A percentile compares a stretch with the other conserved stretches of the same genome.
phyloP scores from a whole-genome alignment of 2,329 filamentous ascomycete genomes.

The Phialophora chinensis region DNA sequence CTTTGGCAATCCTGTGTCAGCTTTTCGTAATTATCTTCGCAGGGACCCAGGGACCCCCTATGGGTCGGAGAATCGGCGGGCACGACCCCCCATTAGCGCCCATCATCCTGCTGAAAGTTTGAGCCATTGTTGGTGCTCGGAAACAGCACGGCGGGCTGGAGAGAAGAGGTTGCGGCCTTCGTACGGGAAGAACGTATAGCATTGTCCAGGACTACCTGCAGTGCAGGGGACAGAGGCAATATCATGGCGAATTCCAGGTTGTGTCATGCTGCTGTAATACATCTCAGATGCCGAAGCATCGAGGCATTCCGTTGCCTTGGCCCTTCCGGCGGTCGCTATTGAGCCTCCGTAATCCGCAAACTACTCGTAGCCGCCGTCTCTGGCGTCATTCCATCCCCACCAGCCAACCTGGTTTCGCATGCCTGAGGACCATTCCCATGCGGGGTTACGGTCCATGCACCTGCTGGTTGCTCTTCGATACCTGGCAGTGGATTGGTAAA shows the following conservation, averaged over 20 bases:
- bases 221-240: background rate
- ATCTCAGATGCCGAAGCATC: background rate
- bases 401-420: background rate
- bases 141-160: background rate
- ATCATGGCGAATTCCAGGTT: background rate
- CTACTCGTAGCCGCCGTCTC: slow-evolving; percentile 4
- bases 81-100: background rate
- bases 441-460: background rate
- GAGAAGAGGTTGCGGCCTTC: background rate
- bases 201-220: background rate
- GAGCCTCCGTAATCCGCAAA: background rate
- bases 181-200: background rate
- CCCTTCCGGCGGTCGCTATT: background rate
- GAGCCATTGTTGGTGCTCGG: background rate
- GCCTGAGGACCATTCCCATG: background rate
- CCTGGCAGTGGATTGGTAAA: slow-evolving; percentile 6
- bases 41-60: background rate
- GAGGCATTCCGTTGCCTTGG: background rate
- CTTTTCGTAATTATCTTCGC: slow-evolving; percentile 30
- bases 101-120: slow-evolving; percentile 1
- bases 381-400: slow-evolving; percentile 13
- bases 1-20: slow-evolving; percentile 32
- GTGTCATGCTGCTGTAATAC: slow-evolving; percentile 2
- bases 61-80: background rate
- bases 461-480: background rate